Evolutionary conservation across 108 stramenopile species (phyloP).

Genomic region (Skeletonema costatum): DNA sequence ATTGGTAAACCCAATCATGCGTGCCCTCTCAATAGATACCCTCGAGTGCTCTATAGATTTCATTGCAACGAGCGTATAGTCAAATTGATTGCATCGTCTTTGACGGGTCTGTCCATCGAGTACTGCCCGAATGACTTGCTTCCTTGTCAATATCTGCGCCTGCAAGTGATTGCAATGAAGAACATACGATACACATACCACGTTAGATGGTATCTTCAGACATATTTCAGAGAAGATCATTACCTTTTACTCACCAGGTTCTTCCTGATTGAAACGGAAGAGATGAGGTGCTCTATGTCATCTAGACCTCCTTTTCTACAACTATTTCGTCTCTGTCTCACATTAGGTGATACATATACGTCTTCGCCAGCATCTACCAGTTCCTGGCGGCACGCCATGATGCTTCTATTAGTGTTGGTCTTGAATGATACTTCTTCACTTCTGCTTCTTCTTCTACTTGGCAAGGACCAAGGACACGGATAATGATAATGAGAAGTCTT

Average conservation of each 20-base stretch:
- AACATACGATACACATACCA: background rate
- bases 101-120: background rate
- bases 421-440: background rate
- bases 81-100: background rate
- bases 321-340: background rate
- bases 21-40: background rate
- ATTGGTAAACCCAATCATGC: background rate
- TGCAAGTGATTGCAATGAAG: background rate
- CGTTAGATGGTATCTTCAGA: background rate
- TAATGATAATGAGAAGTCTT: background rate
- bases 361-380: background rate
- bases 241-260: background rate
- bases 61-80: background rate
- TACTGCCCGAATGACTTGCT: background rate
- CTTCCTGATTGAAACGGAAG: background rate
- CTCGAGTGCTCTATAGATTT: background rate
- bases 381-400: background rate
- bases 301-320: background rate
- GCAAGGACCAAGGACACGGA: no score
- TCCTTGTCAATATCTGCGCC: background rate
- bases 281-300: background rate
- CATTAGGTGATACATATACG: background rate
- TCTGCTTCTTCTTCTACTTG: no score
- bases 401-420: background rate
- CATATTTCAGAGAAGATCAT: no score